Evolutionary conservation across 306 rosid genomes (phyloP), one percentile per base, ranked within the genome.

Genomic region (Hylodesmum podocarpum): DNA sequence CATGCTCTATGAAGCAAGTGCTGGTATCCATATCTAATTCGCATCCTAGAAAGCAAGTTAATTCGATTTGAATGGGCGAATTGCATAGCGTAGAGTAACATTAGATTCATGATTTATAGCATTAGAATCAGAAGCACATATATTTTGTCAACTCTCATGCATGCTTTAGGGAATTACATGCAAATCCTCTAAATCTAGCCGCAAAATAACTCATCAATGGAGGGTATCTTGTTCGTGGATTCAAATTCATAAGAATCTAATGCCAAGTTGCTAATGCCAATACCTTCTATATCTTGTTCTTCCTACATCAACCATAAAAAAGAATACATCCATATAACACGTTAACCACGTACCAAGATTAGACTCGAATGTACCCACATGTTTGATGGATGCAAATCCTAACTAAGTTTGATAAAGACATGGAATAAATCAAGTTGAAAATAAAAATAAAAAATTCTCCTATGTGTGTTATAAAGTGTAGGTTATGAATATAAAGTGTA

Each of bases 231-330:
- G 5, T 50, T 40, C 3, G 69, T 80, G 70, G 84, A 66, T 80
- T 74, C 58, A 81, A 70, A 81, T 81, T 69, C 81, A 1, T 21
- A 21, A 14, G 64, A 70, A 81, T 61, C 68, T 51, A 70, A 69
- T 81, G 72, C 67, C 27, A 49, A 69, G 62, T 59, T 81, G 72
- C 67, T 36, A 49, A 69, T 78, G 31, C 47, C 21, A 50, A 36
- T 62, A 27, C 8, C 13, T 27, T 37, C 18, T 9, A 25, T 51
- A n/a, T 18, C 61, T 73, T n/a, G n/a, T n/a, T n/a, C n/a, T n/a
- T n/a, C n/a, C n/a, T n/a, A n/a, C n/a, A n/a, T n/a, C n/a, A n/a
- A n/a, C n/a, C n/a, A n/a, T n/a, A n/a, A n/a, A n/a, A n/a, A n/a
- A n/a, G n/a, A n/a, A n/a, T n/a, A n/a, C n/a, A n/a, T n/a, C n/a